Conservation (phyloP, 1,139 yeast species). For the Spathaspora jeffriesii region DNA sequence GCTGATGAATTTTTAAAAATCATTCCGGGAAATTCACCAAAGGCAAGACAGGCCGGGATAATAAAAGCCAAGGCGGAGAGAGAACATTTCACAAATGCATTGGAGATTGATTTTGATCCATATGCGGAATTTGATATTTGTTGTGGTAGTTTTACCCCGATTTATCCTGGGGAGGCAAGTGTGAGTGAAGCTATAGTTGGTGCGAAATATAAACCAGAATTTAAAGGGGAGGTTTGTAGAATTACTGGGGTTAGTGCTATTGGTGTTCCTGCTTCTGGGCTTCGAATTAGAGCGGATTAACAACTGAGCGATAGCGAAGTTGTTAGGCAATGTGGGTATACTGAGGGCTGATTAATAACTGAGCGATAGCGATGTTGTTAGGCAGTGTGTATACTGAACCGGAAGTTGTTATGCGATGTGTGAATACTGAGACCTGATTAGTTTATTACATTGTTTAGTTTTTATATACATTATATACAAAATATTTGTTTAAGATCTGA, state of each 20-base stretch:
- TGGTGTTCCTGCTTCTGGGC: conserved; percentile 97
- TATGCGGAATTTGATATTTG: conserved; percentile 91
- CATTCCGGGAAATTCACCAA: conserved; percentile 61
- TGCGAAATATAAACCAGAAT: conserved; percentile 77
- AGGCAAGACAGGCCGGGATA: conserved; percentile 88
- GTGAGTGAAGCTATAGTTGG: conserved; percentile 89
- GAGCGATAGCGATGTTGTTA: no score
- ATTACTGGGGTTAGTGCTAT: conserved; percentile 77
- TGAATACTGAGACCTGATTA: no score
- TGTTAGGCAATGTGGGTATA: no score
- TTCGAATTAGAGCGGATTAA: conserved; percentile 43
- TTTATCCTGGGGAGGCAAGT: conserved; percentile 71
- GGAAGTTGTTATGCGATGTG: no score
- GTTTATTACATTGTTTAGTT: no score
- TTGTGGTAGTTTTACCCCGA: conserved; percentile 85
- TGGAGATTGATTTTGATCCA: conserved; percentile 91
- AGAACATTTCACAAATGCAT: conserved; percentile 71
- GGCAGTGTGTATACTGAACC: no score
- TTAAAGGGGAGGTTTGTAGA: conserved; percentile 76
- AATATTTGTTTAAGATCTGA: no score
- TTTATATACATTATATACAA: no score
- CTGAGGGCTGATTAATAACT: no score
- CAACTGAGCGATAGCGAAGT: no score
- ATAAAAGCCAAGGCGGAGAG: conserved; percentile 80
- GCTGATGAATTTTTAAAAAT: conserved; percentile 80